A percentile compares a stretch with the other conserved stretches of the same genome.
These are phyloP conservation scores for Sarcocystis neurona DNA, from an alignment of 169 alveolate species.

Conservation along the genomic window DNA sequence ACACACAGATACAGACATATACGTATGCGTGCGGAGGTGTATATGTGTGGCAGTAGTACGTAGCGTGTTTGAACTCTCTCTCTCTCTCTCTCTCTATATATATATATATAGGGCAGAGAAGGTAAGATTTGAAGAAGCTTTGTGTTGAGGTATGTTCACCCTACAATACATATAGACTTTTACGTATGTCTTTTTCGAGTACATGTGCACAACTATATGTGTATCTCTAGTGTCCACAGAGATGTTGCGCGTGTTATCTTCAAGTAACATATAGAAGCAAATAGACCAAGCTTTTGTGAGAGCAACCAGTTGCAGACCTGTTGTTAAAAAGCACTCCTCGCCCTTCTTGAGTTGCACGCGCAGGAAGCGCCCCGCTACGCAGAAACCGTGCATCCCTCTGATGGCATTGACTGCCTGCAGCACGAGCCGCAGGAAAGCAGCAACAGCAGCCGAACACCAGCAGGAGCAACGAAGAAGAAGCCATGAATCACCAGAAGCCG, in stretches of 20 bases:
- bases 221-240: too few relatives aligned
- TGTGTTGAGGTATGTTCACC: too few relatives aligned
- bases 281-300: too few relatives aligned
- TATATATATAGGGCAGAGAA: too few relatives aligned
- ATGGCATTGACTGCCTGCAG: slow-evolving; percentile 77
- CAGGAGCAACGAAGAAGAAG: not conserved
- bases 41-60: too few relatives aligned
- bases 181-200: not conserved
- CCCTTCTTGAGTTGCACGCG: slow-evolving; percentile 88
- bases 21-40: not conserved
- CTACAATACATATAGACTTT: not conserved
- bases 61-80: too few relatives aligned
- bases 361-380: slow-evolving; percentile 80
- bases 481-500: not conserved
- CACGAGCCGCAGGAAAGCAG: slow-evolving; percentile 28
- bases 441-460: not conserved
- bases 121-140: too few relatives aligned
- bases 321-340: slow-evolving; percentile 71
- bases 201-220: too few relatives aligned
- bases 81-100: too few relatives aligned
- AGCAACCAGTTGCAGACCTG: slow-evolving; percentile 14
- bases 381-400: slow-evolving; percentile 86
- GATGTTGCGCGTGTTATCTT: too few relatives aligned
- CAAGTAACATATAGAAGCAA: too few relatives aligned
- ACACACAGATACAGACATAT: not conserved